Conservation (phyloP, 495 filamentous ascomycete species). For the Neurospora tetraspora region DNA sequence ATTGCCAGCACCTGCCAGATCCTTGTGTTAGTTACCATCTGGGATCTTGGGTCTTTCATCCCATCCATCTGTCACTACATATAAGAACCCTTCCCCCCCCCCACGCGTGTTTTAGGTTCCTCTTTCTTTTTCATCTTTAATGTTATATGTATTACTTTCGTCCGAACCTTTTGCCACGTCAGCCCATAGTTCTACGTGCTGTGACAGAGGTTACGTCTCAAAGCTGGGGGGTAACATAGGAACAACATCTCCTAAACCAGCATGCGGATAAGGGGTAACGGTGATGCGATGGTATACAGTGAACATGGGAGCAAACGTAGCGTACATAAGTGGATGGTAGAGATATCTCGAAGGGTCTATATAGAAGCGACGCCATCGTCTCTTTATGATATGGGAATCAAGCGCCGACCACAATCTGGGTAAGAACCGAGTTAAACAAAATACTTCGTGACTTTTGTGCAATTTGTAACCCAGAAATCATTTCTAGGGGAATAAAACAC, state of each 20-base stretch:
- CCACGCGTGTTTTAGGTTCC: background rate
- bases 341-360: background rate
- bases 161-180: background rate
- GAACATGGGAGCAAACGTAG: background rate
- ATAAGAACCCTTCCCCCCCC: background rate
- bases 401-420: background rate
- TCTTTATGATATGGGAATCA: background rate
- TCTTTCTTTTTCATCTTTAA: background rate
- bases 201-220: background rate
- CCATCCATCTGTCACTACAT: background rate
- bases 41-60: background rate
- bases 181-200: background rate
- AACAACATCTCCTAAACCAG: background rate
- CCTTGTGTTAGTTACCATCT: background rate
- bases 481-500: background rate
- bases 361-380: background rate
- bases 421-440: background rate
- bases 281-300: background rate
- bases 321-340: background rate
- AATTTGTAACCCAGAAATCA: background rate
- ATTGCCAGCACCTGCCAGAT: background rate
- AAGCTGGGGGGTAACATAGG: background rate
- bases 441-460: background rate
- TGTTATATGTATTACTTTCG: background rate
- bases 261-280: background rate